Conservation (phyloP, 2,329 filamentous ascomycete genomes). For the Sporothrix inflata region DNA sequence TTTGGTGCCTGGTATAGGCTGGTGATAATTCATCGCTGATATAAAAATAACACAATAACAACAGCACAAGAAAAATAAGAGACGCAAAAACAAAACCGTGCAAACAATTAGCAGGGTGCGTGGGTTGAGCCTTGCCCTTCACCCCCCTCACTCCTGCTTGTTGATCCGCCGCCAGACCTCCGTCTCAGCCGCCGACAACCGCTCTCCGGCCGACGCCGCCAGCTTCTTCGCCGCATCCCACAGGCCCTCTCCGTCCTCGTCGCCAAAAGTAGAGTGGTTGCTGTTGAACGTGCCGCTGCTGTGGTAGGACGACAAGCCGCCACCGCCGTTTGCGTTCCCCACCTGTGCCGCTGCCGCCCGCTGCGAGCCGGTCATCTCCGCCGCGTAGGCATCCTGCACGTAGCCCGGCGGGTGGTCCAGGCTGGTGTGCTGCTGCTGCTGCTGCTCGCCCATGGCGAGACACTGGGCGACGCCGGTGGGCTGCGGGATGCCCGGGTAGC, state of each 20-base stretch:
- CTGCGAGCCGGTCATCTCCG: conserved; percentile 55
- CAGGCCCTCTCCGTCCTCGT: conserved; percentile 51
- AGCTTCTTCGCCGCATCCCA: conserved; percentile 63
- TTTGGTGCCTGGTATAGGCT: background rate
- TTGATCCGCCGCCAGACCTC: conserved; percentile 68
- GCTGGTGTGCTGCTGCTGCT: background rate
- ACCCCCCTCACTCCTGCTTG: conserved; percentile 49
- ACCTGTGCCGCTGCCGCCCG: conserved; percentile 40
- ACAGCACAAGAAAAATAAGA: background rate
- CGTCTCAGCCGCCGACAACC: conserved; percentile 60
- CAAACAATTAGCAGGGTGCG: background rate
- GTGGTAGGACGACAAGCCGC: background rate
- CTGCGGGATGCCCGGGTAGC: conserved; percentile 12
- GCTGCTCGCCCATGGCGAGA: background rate
- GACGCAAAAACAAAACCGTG: background rate
- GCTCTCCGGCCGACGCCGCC: conserved; percentile 60
- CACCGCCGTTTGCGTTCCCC: background rate
- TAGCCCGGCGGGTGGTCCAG: conserved; percentile 59
- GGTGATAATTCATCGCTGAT: background rate
- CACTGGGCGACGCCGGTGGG: conserved; percentile 36
- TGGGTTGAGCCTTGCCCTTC: background rate
- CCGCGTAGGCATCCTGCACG: conserved; percentile 58
- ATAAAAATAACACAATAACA: background rate
- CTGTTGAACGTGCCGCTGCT: conserved; percentile 9
- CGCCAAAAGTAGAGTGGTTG: conserved; percentile 20